phyloP scores from a whole-genome alignment of 148 eudicot genomes.

The Suaeda aralocaspica region DNA sequence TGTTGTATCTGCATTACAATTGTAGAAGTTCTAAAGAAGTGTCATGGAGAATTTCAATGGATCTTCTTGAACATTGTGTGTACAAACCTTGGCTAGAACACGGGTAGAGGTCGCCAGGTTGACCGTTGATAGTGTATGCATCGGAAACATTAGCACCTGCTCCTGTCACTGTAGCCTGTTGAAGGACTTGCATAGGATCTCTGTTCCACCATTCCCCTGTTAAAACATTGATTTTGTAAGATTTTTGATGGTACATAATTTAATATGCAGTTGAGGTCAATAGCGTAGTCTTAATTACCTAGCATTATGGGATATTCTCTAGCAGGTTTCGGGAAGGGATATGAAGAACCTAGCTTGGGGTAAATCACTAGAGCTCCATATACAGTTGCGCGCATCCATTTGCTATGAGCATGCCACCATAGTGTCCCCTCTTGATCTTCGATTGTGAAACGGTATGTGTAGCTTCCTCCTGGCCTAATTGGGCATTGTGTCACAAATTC shows the following conservation, averaged over 20 bases:
- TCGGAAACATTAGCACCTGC: slow-evolving; percentile 77
- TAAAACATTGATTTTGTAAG: slow-evolving; percentile 7
- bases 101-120: slow-evolving; percentile 75
- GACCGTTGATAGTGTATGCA: slow-evolving; percentile 81
- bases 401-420: slow-evolving; percentile 98
- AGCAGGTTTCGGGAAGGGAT: slow-evolving; percentile 68
- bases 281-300: slow-evolving; percentile 36
- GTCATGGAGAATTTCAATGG: not conserved
- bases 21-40: not conserved
- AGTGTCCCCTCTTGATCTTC: slow-evolving; percentile 82
- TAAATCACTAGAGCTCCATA: slow-evolving; percentile 74
- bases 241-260: not conserved
- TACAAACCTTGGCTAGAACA: slow-evolving; percentile 75
- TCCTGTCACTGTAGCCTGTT: slow-evolving; percentile 65
- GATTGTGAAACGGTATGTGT: slow-evolving; percentile 70
- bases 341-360: slow-evolving; percentile 60
- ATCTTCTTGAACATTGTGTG: not conserved
- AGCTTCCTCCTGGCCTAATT: slow-evolving; percentile 65
- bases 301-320: slow-evolving; percentile 63
- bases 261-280: not conserved
- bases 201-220: slow-evolving; percentile 97
- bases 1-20: slow-evolving; percentile 45
- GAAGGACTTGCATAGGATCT: slow-evolving; percentile 56
- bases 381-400: slow-evolving; percentile 87
- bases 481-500: slow-evolving; percentile 90